A percentile compares a stretch with the other conserved stretches of the same genome.
Evolutionary conservation across 805 yeast genomes (phyloP).

Genomic region (Yamadazyma scolyti): DNA sequence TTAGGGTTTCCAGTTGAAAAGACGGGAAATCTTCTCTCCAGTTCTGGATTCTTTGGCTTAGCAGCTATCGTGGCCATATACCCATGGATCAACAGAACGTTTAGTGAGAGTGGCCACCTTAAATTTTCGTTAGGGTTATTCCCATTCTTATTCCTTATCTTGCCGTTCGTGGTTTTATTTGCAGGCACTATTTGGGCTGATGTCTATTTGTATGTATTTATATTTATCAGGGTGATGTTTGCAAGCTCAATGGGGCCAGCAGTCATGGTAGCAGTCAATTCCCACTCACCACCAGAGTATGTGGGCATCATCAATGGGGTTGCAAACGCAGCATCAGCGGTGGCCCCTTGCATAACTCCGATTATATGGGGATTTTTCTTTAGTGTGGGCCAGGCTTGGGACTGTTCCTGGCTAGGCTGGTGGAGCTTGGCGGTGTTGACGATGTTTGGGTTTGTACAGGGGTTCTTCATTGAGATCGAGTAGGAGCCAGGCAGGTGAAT

Average conservation of each 20-base stretch:
- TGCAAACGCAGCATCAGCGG: constrained; percentile 47
- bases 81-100: constrained; percentile 27
- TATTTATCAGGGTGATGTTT: constrained; percentile 25
- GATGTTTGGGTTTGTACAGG: constrained; percentile 6
- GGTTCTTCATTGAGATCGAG: constrained; percentile 6
- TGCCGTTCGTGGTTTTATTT: constrained; percentile 48
- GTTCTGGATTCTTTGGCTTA: constrained; percentile 35
- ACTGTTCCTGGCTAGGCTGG: constrained; percentile 26
- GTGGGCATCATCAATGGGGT: constrained; percentile 58
- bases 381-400: constrained; percentile 19
- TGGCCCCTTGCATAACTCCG: constrained; percentile 57
- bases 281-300: constrained; percentile 47
- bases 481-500: not conserved
- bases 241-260: constrained; percentile 49
- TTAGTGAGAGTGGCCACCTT: constrained; percentile 42
- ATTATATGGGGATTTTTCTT: constrained; percentile 47
- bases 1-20: constrained; percentile 25
- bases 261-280: constrained; percentile 47
- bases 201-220: constrained; percentile 21
- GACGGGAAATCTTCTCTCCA: constrained; percentile 30
- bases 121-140: constrained; percentile 35
- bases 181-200: constrained; percentile 17
- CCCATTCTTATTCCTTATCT: constrained; percentile 41
- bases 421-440: constrained; percentile 21
- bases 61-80: constrained; percentile 38